Conservation (phyloP, 805 yeast genomes). For the Metschnikowia kofuensis region DNA sequence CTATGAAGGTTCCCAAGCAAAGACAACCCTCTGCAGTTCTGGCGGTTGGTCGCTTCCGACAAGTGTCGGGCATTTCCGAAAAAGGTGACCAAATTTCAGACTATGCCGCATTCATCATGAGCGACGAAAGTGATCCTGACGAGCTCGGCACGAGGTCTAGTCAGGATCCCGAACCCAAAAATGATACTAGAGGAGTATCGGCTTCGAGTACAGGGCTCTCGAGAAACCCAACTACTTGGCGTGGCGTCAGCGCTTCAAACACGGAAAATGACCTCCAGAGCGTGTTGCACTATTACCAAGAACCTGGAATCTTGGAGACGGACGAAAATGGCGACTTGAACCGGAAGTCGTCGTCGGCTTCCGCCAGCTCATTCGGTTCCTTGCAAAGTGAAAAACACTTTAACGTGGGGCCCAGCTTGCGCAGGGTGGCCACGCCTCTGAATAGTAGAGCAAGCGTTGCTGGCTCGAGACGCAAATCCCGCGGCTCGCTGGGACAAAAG, state of each 20-base stretch:
- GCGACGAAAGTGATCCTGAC: conserved; percentile 6
- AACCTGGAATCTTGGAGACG: not conserved
- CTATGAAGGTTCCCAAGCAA: not conserved
- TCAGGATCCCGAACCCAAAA: not conserved
- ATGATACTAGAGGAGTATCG: no score
- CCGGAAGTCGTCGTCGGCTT: conserved; percentile 14
- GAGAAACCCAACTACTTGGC: not conserved
- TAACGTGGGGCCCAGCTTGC: conserved; percentile 14
- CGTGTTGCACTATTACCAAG: not conserved
- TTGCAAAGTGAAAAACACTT: conserved; percentile 28
- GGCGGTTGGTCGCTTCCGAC: conserved; percentile 3
- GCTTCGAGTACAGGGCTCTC: not conserved
- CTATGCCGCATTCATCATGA: conserved; percentile 15
- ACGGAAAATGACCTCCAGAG: not conserved
- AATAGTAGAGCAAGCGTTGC: not conserved
- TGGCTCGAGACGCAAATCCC: not conserved
- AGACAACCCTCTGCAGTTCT: conserved; percentile 3
- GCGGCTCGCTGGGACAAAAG: not conserved
- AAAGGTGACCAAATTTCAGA: conserved; percentile 14
- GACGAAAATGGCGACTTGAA: not conserved
- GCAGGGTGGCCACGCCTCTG: conserved; percentile 13
- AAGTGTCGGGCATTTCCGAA: not conserved
- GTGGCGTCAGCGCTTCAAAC: not conserved
- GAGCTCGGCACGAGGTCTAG: not conserved
- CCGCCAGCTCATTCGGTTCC: conserved; percentile 26